phyloP scores from a whole-genome alignment of 208 protist genomes.

The Crithidia expoeki region DNA sequence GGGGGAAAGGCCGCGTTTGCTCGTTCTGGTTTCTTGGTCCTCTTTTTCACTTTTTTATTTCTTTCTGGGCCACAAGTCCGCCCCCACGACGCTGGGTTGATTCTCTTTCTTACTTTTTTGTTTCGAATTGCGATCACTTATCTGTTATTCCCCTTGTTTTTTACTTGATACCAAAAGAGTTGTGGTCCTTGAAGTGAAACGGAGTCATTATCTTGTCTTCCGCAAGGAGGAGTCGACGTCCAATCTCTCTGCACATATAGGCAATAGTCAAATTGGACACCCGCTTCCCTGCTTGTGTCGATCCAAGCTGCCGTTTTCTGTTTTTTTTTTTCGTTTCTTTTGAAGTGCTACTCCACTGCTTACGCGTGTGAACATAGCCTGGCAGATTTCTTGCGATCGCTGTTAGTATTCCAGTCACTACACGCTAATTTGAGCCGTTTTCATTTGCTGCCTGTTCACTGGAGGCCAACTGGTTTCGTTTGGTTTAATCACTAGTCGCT shows the following conservation, averaged over 20 bases:
- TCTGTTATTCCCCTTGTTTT: slow-evolving; percentile 14
- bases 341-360: too few species aligned
- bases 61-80: background rate
- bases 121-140: background rate
- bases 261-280: too few species aligned
- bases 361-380: background rate
- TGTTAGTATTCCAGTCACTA: too few species aligned
- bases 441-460: background rate
- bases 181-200: background rate
- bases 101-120: slow-evolving; percentile 11
- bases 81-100: background rate
- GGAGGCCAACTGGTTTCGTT: background rate
- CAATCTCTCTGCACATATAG: too few species aligned
- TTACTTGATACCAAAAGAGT: background rate
- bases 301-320: too few species aligned
- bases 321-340: slow-evolving; percentile 13
- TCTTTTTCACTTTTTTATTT: slow-evolving; percentile 7
- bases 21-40: too few species aligned
- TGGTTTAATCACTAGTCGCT: background rate
- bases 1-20: too few species aligned
- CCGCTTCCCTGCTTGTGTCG: background rate
- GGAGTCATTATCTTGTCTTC: slow-evolving; percentile 1
- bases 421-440: background rate
- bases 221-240: background rate
- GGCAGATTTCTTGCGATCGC: too few species aligned